Conservation (phyloP, 345 rosid species). For the Aurinia saxatilis region DNA sequence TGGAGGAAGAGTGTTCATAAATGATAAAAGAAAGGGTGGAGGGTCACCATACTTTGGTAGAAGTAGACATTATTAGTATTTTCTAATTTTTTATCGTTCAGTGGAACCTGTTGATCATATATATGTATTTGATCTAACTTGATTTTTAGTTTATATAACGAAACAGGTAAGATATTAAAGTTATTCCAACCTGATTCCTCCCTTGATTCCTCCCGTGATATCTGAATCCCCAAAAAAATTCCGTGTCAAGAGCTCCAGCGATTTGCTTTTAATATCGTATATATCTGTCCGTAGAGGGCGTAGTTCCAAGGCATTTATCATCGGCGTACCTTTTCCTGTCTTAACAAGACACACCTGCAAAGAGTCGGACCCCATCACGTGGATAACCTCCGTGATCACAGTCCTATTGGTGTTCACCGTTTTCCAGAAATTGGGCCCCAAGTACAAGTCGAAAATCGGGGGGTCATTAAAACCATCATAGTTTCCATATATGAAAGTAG, state of each 20-base stretch:
- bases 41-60: too few relatives aligned
- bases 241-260: background rate
- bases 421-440: constrained; percentile 28
- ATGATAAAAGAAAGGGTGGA: too few relatives aligned
- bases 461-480: constrained; percentile 17
- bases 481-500: constrained; percentile 30
- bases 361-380: background rate
- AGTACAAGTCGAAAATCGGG: constrained; percentile 24
- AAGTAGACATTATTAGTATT: too few relatives aligned
- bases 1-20: too few relatives aligned
- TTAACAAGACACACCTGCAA: constrained; percentile 32
- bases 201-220: background rate
- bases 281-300: background rate
- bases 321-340: constrained; percentile 22
- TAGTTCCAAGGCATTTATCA: constrained; percentile 1
- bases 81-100: too few relatives aligned
- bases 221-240: too few relatives aligned
- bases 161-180: too few relatives aligned
- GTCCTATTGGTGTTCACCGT: constrained; percentile 1
- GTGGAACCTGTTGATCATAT: too few relatives aligned
- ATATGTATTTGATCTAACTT: too few relatives aligned
- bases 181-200: too few relatives aligned
- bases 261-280: background rate
- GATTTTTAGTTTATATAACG: too few relatives aligned
- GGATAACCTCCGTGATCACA: constrained; percentile 19